phyloP scores from a whole-genome alignment of 2,329 filamentous ascomycete genomes.

The Aureobasidium sp. region DNA sequence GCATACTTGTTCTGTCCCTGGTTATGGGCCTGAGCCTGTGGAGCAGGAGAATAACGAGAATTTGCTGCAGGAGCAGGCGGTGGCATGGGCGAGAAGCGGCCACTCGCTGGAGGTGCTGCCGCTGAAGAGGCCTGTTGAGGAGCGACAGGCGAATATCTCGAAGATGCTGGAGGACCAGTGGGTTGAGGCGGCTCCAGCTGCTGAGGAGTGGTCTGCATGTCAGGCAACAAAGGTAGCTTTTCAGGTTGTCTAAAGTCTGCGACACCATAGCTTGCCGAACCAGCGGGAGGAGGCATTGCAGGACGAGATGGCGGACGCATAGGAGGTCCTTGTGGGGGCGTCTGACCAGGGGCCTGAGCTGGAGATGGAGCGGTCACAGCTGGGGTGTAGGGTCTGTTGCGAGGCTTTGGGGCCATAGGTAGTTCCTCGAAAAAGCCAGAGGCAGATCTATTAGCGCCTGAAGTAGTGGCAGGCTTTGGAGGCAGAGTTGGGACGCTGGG shows the following conservation, averaged over 20 bases:
- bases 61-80: conserved; percentile 33
- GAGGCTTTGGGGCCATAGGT: conserved; percentile 37
- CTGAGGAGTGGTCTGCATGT: conserved; percentile 29
- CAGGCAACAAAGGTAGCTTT: conserved; percentile 32
- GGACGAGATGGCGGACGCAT: conserved; percentile 19
- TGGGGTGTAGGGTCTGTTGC: conserved; percentile 24
- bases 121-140: conserved; percentile 28
- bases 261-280: conserved; percentile 25
- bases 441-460: conserved; percentile 21
- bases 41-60: conserved; percentile 53
- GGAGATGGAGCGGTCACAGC: conserved; percentile 6
- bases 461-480: conserved; percentile 24
- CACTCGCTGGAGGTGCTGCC: conserved; percentile 19
- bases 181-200: conserved; percentile 27
- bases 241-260: conserved; percentile 35
- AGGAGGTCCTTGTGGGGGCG: conserved; percentile 15
- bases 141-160: conserved; percentile 26
- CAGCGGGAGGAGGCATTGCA: conserved; percentile 21
- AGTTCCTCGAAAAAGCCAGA: conserved; percentile 45
- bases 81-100: conserved; percentile 35
- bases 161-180: conserved; percentile 22
- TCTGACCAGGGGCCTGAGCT: conserved; percentile 12
- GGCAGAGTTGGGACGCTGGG: not conserved
- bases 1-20: conserved; percentile 33
- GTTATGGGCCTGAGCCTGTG: conserved; percentile 33